These are phyloP conservation scores for Lactarius pseudohatsudake DNA, from an alignment of 768 basidiomycete species.

Conservation along the genomic window DNA sequence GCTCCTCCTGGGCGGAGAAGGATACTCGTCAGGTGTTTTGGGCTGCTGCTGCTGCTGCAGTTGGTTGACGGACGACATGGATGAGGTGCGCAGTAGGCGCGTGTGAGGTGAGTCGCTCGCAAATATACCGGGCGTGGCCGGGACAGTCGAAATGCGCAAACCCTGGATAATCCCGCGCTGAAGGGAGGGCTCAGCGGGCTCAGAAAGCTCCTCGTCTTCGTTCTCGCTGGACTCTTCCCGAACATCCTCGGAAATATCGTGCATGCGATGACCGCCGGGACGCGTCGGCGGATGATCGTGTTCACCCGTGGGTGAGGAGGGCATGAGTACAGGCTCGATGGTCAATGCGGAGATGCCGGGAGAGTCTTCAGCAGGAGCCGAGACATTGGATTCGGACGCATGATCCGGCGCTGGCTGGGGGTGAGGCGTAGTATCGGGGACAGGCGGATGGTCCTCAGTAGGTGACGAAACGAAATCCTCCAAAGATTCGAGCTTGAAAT, in stretches of 20 bases:
- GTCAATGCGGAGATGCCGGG: constrained; percentile 28
- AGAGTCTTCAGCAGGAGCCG: constrained; percentile 2
- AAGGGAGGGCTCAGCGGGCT: not conserved
- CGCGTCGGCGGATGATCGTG: constrained; percentile 34
- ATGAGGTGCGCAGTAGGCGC: constrained; percentile 31
- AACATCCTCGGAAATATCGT: constrained; percentile 32
- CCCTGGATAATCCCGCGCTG: constrained; percentile 46
- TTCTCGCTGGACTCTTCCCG: constrained; percentile 20
- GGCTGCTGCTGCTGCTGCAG: constrained; percentile 4
- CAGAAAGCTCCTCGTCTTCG: not conserved
- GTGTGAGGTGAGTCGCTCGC: constrained; percentile 16
- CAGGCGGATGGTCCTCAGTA: not conserved
- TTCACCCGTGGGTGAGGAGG: constrained; percentile 31
- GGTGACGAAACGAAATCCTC: constrained; percentile 8
- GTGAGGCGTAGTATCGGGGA: not conserved
- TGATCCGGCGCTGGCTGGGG: constrained; percentile 13
- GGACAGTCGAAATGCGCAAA: constrained; percentile 52
- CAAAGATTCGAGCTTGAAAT: constrained; percentile 12
- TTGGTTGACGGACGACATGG: constrained; percentile 30
- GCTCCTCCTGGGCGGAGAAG: constrained; percentile 8
- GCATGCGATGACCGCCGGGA: constrained; percentile 41
- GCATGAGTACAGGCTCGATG: constrained; percentile 57
- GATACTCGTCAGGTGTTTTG: not conserved
- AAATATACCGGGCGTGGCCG: constrained; percentile 34
- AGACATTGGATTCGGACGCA: constrained; percentile 11